Evolutionary conservation across 768 basidiomycete genomes (phyloP).

Genomic region (Lactifluus echinatus): DNA sequence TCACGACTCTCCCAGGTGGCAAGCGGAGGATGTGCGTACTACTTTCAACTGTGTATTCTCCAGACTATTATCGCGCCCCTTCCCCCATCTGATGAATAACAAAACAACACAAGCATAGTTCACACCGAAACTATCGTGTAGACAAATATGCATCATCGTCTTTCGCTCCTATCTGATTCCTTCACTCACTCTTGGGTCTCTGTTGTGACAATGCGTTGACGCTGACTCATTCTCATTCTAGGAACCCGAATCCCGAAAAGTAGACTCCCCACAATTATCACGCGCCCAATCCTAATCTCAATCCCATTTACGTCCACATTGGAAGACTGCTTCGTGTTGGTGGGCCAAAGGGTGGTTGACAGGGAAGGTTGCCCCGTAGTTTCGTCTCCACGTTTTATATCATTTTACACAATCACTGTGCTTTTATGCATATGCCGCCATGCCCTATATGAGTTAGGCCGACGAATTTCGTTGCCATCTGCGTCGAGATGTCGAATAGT

Average conservation of each 20-base stretch:
- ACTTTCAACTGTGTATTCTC: constrained; percentile 13
- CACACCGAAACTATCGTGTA: constrained; percentile 87
- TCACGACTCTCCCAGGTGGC: constrained; percentile 82
- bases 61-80: constrained; percentile 12
- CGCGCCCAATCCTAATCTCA: background rate
- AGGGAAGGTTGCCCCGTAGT: background rate
- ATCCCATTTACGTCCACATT: background rate
- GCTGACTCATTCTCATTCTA: constrained; percentile 17
- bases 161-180: constrained; percentile 99
- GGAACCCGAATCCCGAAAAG: constrained; percentile 35
- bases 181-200: constrained; percentile 17
- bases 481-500: constrained; percentile 53
- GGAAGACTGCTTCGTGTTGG: background rate
- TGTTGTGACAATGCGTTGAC: background rate
- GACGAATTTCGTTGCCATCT: constrained; percentile 59
- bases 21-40: constrained; percentile 91
- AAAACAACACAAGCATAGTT: constrained; percentile 73
- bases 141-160: constrained; percentile 84
- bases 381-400: constrained; percentile 6
- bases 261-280: constrained; percentile 20
- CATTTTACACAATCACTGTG: background rate
- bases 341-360: background rate
- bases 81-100: constrained; percentile 45
- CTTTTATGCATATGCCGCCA: constrained; percentile 9
- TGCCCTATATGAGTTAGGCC: constrained; percentile 16